Percentiles rank a stretch among this genome's conserved stretches.
These are phyloP conservation scores for Salix viminalis DNA, from an alignment of 345 rosid genomes.

Conservation along the genomic window DNA sequence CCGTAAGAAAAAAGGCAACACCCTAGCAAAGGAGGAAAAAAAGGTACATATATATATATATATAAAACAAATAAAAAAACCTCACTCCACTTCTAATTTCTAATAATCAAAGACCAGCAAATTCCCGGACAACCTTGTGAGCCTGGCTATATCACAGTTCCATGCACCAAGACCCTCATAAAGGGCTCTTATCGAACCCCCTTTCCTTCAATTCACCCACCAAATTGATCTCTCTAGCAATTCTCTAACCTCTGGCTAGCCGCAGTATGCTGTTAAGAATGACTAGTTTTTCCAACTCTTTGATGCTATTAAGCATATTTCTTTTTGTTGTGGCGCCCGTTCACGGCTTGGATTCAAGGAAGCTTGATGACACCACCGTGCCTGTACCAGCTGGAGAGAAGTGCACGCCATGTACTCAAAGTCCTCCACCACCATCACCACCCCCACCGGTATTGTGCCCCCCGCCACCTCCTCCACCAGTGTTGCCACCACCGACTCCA, in stretches of 20 bases:
- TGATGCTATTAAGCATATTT: conserved; percentile 4
- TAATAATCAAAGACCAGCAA: background rate
- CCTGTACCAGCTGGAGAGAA: conserved; percentile 27
- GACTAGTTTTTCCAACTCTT: background rate
- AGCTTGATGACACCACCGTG: conserved; percentile 25
- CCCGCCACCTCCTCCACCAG: conserved; percentile 37
- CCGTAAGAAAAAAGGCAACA: conserved; percentile 15
- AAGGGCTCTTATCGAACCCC: background rate
- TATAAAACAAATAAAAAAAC: background rate
- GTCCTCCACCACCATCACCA: conserved; percentile 45
- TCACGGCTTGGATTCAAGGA: conserved; percentile 23
- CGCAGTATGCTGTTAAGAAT: background rate
- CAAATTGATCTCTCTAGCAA: background rate
- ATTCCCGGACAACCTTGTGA: background rate
- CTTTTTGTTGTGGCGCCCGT: conserved; percentile 17
- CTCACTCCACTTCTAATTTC: conserved; percentile 10
- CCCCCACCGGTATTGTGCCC: conserved; percentile 27
- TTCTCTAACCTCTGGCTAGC: background rate
- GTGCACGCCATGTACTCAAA: conserved; percentile 48
- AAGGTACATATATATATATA: background rate
- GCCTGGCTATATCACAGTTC: background rate
- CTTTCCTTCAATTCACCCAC: background rate
- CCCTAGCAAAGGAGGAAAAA: background rate
- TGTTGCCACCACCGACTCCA: conserved; percentile 32
- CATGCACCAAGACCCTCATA: conserved; percentile 23